phyloP scores from a whole-genome alignment of 2,329 filamentous ascomycete genomes.

The Alternaria hordeiaustralica region DNA sequence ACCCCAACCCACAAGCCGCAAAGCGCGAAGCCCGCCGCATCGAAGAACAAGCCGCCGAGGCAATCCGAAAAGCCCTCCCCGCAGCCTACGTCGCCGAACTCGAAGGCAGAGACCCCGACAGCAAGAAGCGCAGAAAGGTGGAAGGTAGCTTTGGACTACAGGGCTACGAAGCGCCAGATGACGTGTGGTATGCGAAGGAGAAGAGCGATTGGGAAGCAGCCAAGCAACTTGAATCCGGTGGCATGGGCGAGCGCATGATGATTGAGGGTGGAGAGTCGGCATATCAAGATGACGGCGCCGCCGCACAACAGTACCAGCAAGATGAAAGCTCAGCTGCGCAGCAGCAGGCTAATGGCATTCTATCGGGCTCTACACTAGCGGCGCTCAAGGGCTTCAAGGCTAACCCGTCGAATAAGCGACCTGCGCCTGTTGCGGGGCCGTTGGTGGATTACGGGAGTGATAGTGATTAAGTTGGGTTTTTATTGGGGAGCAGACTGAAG shows the following conservation, averaged over 20 bases:
- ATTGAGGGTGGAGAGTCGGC: slow-evolving; percentile 55
- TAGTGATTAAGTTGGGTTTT: slow-evolving; percentile 54
- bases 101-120: slow-evolving; percentile 86
- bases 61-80: slow-evolving; percentile 84
- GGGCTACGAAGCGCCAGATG: slow-evolving; percentile 92
- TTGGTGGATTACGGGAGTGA: slow-evolving; percentile 91
- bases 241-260: slow-evolving; percentile 59
- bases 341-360: slow-evolving; percentile 65
- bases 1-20: slow-evolving; percentile 94
- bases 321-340: slow-evolving; percentile 17
- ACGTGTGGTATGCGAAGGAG: slow-evolving; percentile 88
- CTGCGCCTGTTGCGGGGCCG: slow-evolving; percentile 68
- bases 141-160: slow-evolving; percentile 85
- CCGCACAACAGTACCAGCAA: slow-evolving; percentile 15
- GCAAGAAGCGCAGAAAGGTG: slow-evolving; percentile 85
- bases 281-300: slow-evolving; percentile 10
- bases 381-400: slow-evolving; percentile 67
- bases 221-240: slow-evolving; percentile 64
- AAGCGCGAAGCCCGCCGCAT: slow-evolving; percentile 87
- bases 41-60: slow-evolving; percentile 96
- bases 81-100: slow-evolving; percentile 92
- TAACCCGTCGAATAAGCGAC: slow-evolving; percentile 56
- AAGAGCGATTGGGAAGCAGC: slow-evolving; percentile 70
- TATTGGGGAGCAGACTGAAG: not conserved
- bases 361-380: slow-evolving; percentile 81